Evolutionary conservation across 306 rosid species (phyloP).

Genomic region (Vigna nakashimae): DNA sequence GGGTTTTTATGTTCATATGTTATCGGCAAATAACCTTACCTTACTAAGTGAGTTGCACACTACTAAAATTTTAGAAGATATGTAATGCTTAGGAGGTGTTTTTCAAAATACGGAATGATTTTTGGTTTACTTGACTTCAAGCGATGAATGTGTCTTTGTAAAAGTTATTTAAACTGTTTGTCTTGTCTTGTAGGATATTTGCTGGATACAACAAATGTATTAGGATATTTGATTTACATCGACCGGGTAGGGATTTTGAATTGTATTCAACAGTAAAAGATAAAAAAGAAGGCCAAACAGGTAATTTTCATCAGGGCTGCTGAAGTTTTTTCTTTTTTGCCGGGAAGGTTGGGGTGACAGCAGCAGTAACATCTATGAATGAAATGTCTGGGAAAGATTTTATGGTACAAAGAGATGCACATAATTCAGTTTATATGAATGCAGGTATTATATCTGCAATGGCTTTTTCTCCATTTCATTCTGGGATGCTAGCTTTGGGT

Average conservation of each 20-base stretch:
- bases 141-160: constrained; percentile 4
- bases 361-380: not conserved
- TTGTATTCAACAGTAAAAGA: constrained; percentile 75
- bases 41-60: constrained; percentile 17
- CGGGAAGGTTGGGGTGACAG: not conserved
- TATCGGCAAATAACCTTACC: constrained; percentile 22
- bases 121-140: constrained; percentile 7
- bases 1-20: constrained; percentile 24
- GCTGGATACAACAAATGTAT: constrained; percentile 95
- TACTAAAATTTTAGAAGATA: constrained; percentile 2
- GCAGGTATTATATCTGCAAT: constrained; percentile 93
- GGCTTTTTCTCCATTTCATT: constrained; percentile 85
- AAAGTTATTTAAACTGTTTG: constrained; percentile 19
- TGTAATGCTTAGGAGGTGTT: constrained; percentile 11
- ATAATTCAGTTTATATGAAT: constrained; percentile 33
- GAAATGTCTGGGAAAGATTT: constrained; percentile 12
- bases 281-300: constrained; percentile 92
- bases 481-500: constrained; percentile 91
- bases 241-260: constrained; percentile 92
- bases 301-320: constrained; percentile 47
- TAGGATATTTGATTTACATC: constrained; percentile 91
- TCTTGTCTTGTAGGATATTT: constrained; percentile 69
- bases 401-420: constrained; percentile 13
- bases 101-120: constrained; percentile 28
- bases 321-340: not conserved